Base-by-base conservation (phyloP, 768 basidiomycete species). In the Mycena galopus region DNA sequence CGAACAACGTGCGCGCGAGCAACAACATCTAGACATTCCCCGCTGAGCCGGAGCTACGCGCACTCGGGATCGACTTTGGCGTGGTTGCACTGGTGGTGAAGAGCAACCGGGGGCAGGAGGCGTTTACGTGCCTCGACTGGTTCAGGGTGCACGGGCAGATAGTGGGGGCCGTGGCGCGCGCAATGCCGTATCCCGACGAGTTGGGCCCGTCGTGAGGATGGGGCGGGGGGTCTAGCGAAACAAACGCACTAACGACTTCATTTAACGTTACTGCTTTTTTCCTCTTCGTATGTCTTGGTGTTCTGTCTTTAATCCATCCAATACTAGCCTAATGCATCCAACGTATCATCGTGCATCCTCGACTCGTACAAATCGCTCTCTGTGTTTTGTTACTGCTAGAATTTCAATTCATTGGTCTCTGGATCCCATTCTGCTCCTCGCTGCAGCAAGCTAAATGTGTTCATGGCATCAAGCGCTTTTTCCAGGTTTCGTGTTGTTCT, bases 81-180 rank as follows among this genome's bases (percentile, higher is more conserved):
- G 84, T 97, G 63, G 94, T 98, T 30, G 90, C 93, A 70, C 85
- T 98, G 78, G 85, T 89, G 73, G 85, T 99, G 76, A 87, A 90
- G 82, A 93, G 85, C 78, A 99, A 98, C 79, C 98, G 96, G 93
- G 97, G 97, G 50, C 85, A 86, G 81, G 86, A 87, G 8, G 91
- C 93, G 68, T 95, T 88, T 79, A 98, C 97, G 0, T 99, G 97
- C 81, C 81, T 99, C 42, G 98, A 96, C 81, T 90, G 94, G 53
- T 84, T 96, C 82, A 88, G 94, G 51, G 93, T 94, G 33, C 94
- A 95, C 77, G 94, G 94, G 19, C 83, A 88, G 75, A 84, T 79
- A 65, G 76, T 90, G 62, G 86, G 81, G 14, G 87, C 84, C n/a
- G n/a, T n/a, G n/a, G n/a, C n/a, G 63, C 75, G 79, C 23, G 85